These are phyloP conservation scores for Ustilago bromivora DNA, from an alignment of 1,284 basidiomycete species.

Conservation along the genomic window DNA sequence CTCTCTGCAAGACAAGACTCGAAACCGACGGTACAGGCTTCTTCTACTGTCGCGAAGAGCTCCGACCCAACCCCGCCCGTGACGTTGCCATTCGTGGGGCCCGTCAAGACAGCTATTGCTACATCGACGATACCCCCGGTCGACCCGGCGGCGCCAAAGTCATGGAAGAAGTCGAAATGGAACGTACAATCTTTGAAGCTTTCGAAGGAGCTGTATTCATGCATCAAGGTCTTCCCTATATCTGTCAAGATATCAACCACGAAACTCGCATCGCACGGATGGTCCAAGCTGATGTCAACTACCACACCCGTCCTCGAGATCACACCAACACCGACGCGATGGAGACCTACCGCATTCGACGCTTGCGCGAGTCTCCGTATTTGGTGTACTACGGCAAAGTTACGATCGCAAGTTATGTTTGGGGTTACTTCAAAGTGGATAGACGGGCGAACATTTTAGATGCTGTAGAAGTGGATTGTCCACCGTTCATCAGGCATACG, in stretches of 20 bases:
- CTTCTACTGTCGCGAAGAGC: constrained; percentile 84
- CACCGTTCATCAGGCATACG: constrained; percentile 81
- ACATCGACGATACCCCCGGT: constrained; percentile 77
- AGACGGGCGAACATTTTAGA: constrained; percentile 77
- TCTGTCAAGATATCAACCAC: constrained; percentile 82
- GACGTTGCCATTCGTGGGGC: constrained; percentile 81
- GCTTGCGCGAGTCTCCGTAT: constrained; percentile 76
- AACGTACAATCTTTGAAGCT: constrained; percentile 85
- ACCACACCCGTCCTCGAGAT: constrained; percentile 77
- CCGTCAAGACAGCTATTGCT: constrained; percentile 82
- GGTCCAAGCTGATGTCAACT: constrained; percentile 81
- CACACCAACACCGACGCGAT: constrained; percentile 81
- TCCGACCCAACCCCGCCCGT: constrained; percentile 78
- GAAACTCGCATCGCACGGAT: constrained; percentile 81
- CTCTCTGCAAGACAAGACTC: constrained; percentile 75
- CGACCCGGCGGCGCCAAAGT: constrained; percentile 72
- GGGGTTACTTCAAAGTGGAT: constrained; percentile 72
- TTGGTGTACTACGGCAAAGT: constrained; percentile 82
- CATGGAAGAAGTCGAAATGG: constrained; percentile 87
- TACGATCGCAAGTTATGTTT: constrained; percentile 78
- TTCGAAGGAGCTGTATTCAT: constrained; percentile 73
- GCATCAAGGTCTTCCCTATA: constrained; percentile 72
- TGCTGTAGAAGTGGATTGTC: constrained; percentile 81
- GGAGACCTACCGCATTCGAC: constrained; percentile 81
- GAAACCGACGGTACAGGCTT: constrained; percentile 75